phyloP scores from a whole-genome alignment of 2,329 filamentous ascomycete species.

The Talaromyces sp. region DNA sequence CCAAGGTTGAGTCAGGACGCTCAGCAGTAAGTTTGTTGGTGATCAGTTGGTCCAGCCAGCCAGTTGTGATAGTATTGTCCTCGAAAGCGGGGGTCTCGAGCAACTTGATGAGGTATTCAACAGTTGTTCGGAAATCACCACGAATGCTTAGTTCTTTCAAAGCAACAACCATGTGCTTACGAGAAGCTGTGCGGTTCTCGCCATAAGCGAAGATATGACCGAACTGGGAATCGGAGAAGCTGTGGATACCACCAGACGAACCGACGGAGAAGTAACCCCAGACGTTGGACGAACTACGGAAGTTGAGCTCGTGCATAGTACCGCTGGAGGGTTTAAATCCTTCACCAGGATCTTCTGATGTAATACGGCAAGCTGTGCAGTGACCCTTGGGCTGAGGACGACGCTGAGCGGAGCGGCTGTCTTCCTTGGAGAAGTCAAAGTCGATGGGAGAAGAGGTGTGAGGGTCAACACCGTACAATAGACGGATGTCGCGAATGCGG shows the following conservation, averaged over 20 bases:
- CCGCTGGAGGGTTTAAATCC: constrained; percentile 99
- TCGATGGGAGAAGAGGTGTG: constrained; percentile 84
- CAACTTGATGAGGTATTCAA: constrained; percentile 98
- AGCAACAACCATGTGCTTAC: constrained; percentile 99
- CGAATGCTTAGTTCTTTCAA: constrained; percentile 99
- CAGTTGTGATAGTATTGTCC: constrained; percentile 98
- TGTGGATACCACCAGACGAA: constrained; percentile 95
- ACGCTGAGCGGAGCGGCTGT: constrained; percentile 78
- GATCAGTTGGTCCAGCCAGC: constrained; percentile 98
- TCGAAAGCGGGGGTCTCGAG: constrained; percentile 97
- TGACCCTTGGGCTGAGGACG: constrained; percentile 92
- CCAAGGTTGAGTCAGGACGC: constrained; percentile 86
- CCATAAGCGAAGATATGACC: constrained; percentile 99
- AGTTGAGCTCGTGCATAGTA: constrained; percentile 99
- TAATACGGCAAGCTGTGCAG: constrained; percentile 98
- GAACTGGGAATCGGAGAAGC: constrained; percentile 98
- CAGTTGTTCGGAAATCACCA: constrained; percentile 97
- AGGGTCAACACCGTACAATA: constrained; percentile 93
- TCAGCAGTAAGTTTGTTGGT: constrained; percentile 96
- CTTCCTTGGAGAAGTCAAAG: constrained; percentile 89
- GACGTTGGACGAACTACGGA: constrained; percentile 96
- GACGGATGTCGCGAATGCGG: constrained; percentile 90
- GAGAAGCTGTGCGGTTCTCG: constrained; percentile 90
- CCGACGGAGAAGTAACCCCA: constrained; percentile 99
- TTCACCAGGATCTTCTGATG: constrained; percentile 96